Conservation (phyloP, 176 grass and related monocot genomes). For the Canna indica region DNA sequence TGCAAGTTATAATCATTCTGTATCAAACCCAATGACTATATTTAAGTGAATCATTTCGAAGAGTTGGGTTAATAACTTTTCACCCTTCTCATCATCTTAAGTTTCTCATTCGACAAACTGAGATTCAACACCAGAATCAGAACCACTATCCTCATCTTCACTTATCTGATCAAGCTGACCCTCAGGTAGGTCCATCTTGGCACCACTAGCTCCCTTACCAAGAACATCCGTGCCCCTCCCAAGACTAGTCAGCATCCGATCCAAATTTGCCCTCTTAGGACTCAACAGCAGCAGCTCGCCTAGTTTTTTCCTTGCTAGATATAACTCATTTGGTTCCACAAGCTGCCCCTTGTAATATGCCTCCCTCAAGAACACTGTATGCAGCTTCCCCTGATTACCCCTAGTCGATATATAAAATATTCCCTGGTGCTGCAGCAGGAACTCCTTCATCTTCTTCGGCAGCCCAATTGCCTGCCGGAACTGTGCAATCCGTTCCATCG, state of each 20-base stretch:
- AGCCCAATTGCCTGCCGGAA: slow-evolving; percentile 62
- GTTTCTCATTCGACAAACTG: slow-evolving; percentile 58
- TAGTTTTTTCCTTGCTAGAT: slow-evolving; percentile 38
- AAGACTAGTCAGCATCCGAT: slow-evolving; percentile 78
- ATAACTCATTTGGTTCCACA: slow-evolving; percentile 42
- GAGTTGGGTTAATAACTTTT: background rate
- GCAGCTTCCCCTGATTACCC: slow-evolving; percentile 74
- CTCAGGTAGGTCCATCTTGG: slow-evolving; percentile 28
- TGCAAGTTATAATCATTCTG: background rate
- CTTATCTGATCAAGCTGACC: slow-evolving; percentile 18
- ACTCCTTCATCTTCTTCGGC: slow-evolving; percentile 88
- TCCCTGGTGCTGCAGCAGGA: slow-evolving; percentile 74
- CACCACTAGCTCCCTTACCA: slow-evolving; percentile 10
- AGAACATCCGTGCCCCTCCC: slow-evolving; percentile 40
- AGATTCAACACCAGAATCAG: slow-evolving; percentile 72
- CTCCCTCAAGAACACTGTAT: slow-evolving; percentile 78
- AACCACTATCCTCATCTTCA: slow-evolving; percentile 41
- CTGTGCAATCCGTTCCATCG: slow-evolving; percentile 61
- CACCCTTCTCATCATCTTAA: background rate
- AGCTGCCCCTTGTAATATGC: slow-evolving; percentile 68
- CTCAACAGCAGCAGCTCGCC: slow-evolving; percentile 63
- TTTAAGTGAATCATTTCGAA: no score
- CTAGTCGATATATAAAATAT: slow-evolving; percentile 87
- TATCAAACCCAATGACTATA: background rate
- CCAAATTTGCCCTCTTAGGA: slow-evolving; percentile 63